Conservation (phyloP, 805 yeast species). For the Wickerhamiella spandovensis region DNA sequence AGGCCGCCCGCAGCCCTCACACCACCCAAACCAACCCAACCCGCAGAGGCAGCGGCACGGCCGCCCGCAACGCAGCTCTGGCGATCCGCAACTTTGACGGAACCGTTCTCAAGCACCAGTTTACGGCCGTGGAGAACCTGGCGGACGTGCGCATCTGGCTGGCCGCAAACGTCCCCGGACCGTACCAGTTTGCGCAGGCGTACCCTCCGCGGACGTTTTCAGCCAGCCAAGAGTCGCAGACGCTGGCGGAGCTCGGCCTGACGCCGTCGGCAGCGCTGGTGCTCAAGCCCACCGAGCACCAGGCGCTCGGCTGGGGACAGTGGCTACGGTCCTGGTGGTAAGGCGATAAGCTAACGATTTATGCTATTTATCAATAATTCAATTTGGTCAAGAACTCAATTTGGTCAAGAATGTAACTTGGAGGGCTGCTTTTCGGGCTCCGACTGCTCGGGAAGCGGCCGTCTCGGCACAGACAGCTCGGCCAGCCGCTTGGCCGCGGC, state of each 20-base stretch:
- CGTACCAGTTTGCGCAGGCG: conserved; percentile 38
- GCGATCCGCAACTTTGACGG: conserved; percentile 63
- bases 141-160: conserved; percentile 50
- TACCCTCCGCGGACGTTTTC: conserved; percentile 53
- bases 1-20: conserved; percentile 6
- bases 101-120: conserved; percentile 37
- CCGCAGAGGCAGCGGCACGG: no score
- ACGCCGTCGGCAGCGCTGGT: conserved; percentile 64
- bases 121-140: conserved; percentile 34
- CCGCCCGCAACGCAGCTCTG: conserved; percentile 18
- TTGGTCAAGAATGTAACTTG: not conserved
- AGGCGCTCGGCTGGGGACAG: not conserved
- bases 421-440: not conserved
- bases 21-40: no score
- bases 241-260: conserved; percentile 42
- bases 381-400: not conserved
- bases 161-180: conserved; percentile 38
- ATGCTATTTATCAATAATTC: not conserved
- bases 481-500: not conserved
- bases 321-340: not conserved
- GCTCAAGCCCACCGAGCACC: conserved; percentile 41
- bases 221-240: conserved; percentile 44
- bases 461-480: not conserved
- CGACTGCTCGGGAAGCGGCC: not conserved
- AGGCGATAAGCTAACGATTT: no score